Evolutionary conservation across 1,139 yeast species (phyloP).

Genomic region (Geotrichum reessii): DNA sequence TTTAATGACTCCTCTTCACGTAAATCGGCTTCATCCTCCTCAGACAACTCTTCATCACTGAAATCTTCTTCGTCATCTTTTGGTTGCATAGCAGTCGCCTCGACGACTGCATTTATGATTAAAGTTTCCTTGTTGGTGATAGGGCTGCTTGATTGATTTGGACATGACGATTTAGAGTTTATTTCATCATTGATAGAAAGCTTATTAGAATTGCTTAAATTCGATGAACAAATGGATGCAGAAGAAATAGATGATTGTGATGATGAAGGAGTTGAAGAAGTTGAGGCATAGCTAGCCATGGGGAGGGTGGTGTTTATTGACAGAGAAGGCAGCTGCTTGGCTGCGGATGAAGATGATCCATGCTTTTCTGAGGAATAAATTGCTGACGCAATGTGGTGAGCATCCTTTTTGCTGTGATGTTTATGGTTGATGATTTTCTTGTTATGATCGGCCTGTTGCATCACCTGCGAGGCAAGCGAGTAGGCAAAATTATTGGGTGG

Average conservation of each 20-base stretch:
- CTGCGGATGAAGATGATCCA: not conserved
- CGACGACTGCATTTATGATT: not conserved
- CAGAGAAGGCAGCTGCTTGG: not conserved
- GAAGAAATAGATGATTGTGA: not conserved
- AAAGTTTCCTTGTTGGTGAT: not conserved
- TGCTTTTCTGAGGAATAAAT: not conserved
- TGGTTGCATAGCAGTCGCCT: not conserved
- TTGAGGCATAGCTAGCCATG: not conserved
- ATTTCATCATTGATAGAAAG: not conserved
- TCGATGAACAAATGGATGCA: not conserved
- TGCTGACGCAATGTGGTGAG: constrained; percentile 20
- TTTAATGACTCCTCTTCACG: constrained; percentile 59
- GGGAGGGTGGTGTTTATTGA: constrained; percentile 1
- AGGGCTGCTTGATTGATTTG: not conserved
- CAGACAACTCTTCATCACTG: constrained; percentile 7
- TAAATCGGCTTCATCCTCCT: constrained; percentile 15
- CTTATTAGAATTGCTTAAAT: not conserved
- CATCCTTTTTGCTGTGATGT: constrained; percentile 26
- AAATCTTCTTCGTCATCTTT: constrained; percentile 3
- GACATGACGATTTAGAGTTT: not conserved
- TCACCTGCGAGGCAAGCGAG: not conserved
- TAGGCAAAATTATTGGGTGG: not conserved
- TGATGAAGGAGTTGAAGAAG: not conserved
- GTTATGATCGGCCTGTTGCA: constrained; percentile 4
- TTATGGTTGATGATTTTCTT: not conserved